Evolutionary conservation across 2,329 filamentous ascomycete genomes (phyloP).

Genomic region (Whalleya microplaca): DNA sequence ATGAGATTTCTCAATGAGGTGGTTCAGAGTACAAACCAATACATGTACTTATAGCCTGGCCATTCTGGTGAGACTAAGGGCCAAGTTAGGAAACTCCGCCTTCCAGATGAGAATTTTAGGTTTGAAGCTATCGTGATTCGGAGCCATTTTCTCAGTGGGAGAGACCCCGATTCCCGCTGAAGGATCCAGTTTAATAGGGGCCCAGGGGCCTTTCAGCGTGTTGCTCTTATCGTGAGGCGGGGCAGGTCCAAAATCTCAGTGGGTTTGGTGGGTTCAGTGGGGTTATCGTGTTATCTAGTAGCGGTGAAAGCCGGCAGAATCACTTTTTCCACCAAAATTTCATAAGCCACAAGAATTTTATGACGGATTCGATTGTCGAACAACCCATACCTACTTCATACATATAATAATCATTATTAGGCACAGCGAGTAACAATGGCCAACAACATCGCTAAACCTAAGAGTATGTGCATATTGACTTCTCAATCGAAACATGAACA

Average conservation of each 20-base stretch:
- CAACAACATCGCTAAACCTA: constrained; percentile 37
- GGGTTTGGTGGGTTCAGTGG: constrained; percentile 17
- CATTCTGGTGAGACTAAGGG: background rate
- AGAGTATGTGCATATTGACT: constrained; percentile 28
- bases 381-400: background rate
- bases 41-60: background rate
- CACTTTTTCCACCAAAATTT: constrained; percentile 13
- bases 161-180: constrained; percentile 9
- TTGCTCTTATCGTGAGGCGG: constrained; percentile 23
- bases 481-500: background rate
- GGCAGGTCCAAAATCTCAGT: background rate
- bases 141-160: background rate
- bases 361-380: constrained; percentile 1
- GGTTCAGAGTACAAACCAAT: background rate
- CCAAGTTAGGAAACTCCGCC: constrained; percentile 29
- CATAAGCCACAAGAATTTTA: background rate
- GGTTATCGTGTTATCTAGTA: constrained; percentile 15
- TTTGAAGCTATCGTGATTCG: constrained; percentile 18
- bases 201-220: constrained; percentile 8
- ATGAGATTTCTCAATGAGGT: background rate
- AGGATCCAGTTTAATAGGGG: constrained; percentile 12
- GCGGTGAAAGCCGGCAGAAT: constrained; percentile 34
- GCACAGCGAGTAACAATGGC: constrained; percentile 30
- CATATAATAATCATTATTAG: constrained; percentile 11
- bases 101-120: background rate